Conservation (phyloP, 371 early-diverging fungal species). For the Saksenaea oblongispora region DNA sequence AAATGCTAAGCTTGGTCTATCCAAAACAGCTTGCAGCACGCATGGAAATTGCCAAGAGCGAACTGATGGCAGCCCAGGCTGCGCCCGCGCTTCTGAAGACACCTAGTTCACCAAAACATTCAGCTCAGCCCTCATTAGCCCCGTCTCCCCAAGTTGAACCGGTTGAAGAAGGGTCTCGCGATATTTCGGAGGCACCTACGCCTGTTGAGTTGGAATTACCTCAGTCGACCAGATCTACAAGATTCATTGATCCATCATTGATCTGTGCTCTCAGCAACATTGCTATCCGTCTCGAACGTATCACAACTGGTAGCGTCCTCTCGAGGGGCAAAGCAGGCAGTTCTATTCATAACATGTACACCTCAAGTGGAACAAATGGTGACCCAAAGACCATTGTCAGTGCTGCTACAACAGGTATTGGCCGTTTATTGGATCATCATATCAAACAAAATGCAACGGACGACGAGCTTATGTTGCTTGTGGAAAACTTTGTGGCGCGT, state of each 20-base stretch:
- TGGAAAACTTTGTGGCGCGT: slow-evolving; percentile 53
- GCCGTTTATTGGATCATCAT: slow-evolving; percentile 23
- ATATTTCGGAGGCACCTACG: slow-evolving; percentile 4
- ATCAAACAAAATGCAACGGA: slow-evolving; percentile 43
- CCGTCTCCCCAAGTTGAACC: neutral
- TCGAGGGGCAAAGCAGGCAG: slow-evolving; percentile 21
- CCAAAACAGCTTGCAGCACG: slow-evolving; percentile 58
- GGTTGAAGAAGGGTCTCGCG: neutral
- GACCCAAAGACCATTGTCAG: slow-evolving; percentile 17
- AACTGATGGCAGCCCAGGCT: slow-evolving; percentile 18
- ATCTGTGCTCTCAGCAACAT: slow-evolving; percentile 39
- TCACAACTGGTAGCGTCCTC: slow-evolving; percentile 37
- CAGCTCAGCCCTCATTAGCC: neutral
- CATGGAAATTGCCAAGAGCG: slow-evolving; percentile 43
- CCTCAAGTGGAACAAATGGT: slow-evolving; percentile 7
- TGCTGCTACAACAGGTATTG: slow-evolving; percentile 23
- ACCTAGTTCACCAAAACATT: neutral
- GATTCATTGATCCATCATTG: slow-evolving; percentile 11
- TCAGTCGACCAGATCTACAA: neutral
- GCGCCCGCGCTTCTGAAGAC: neutral
- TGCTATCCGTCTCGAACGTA: slow-evolving; percentile 45
- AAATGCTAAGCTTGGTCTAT: slow-evolving; percentile 78
- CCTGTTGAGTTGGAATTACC: neutral
- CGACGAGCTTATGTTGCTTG: slow-evolving; percentile 46
- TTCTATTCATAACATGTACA: slow-evolving; percentile 22